Base-by-base conservation (phyloP, 2,329 filamentous ascomycete species). In the Aureobasidium zeae region DNA sequence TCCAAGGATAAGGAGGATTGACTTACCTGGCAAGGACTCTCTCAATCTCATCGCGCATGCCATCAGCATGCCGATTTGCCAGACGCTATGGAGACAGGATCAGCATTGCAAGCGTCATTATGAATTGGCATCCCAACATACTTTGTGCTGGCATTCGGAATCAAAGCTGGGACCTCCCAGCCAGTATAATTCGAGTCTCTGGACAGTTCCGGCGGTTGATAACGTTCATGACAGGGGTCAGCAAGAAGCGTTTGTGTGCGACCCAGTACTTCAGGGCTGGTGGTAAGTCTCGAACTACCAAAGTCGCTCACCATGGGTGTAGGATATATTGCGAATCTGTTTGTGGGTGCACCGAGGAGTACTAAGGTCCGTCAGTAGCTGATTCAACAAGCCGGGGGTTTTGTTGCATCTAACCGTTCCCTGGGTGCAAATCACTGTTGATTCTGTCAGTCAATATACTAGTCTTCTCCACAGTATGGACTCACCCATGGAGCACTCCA, bases 11-110 rank as follows among this genome's bases (percentile, higher is more conserved):
- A n/a, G n/a, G n/a, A n/a, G n/a, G n/a, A n/a, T n/a, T n/a, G n/a
- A 6, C 26, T n/a, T 10, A 31, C 29, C 29, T 17, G 29, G 29
- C 5, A 33, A 19, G 21, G 12, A 33, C n/a, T 8, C 4, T 4
- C 17, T 4, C 17, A 36, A 12, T 13, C 33, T 24, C 33, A 36
- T 36, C 4, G 15, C 17, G 21, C 33, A 36, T 8, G 20, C 19
- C 11, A 39, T 17, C 7, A 39, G 20, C 36, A 39, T 39, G 12
- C 36, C 36, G 16, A 39, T n/a, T n/a, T 30, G 24, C 36, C 36
- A 39, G 5, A 39, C 19, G 15, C 30, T 39, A n/a, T n/a, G n/a
- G n/a, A n/a, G n/a, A n/a, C n/a, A n/a, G n/a, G n/a, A n/a, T n/a
- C n/a, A n/a, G n/a, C n/a, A n/a, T n/a, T n/a, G n/a, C n/a, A n/a